Evolutionary conservation across 345 rosid species (phyloP).

Genomic region (Moricandia arvensis): DNA sequence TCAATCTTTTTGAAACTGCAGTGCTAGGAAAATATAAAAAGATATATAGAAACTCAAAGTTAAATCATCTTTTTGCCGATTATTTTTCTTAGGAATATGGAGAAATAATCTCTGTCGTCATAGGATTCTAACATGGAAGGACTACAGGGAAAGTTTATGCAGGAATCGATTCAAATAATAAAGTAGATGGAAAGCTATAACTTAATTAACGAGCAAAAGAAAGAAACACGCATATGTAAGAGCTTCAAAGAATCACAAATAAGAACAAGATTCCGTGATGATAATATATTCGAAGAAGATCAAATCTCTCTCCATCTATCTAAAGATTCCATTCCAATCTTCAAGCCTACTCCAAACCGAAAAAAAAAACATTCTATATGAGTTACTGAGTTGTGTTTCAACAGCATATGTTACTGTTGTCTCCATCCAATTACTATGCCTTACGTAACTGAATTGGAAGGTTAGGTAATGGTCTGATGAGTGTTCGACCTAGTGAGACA

Average conservation of each 20-base stretch:
- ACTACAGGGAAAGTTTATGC: slow-evolving; percentile 8
- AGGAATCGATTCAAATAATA: slow-evolving; percentile 27
- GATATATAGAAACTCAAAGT: background rate
- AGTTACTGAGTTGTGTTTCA: slow-evolving; percentile 15
- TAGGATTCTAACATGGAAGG: slow-evolving; percentile 31
- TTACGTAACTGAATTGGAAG: slow-evolving; percentile 35
- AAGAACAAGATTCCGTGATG: slow-evolving; percentile 30
- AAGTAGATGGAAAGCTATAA: slow-evolving; percentile 21
- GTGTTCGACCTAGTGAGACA: slow-evolving; percentile 41
- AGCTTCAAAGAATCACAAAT: slow-evolving; percentile 17
- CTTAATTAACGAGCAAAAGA: slow-evolving; percentile 7
- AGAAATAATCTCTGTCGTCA: slow-evolving; percentile 3
- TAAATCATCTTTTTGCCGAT: background rate
- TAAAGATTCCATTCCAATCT: slow-evolving; percentile 37
- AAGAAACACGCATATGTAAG: slow-evolving; percentile 15
- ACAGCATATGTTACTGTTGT: slow-evolving; percentile 30
- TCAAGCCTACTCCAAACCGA: slow-evolving; percentile 32
- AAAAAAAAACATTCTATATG: slow-evolving; percentile 27
- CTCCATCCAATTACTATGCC: slow-evolving; percentile 34
- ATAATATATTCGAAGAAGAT: slow-evolving; percentile 34
- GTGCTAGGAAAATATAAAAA: background rate
- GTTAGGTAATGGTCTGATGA: slow-evolving; percentile 37
- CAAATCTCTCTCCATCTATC: slow-evolving; percentile 30
- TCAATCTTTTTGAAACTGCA: background rate
- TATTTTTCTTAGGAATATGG: background rate